Base-by-base conservation (phyloP, 2,329 filamentous ascomycete species). In the Penicillium capsulatum region DNA sequence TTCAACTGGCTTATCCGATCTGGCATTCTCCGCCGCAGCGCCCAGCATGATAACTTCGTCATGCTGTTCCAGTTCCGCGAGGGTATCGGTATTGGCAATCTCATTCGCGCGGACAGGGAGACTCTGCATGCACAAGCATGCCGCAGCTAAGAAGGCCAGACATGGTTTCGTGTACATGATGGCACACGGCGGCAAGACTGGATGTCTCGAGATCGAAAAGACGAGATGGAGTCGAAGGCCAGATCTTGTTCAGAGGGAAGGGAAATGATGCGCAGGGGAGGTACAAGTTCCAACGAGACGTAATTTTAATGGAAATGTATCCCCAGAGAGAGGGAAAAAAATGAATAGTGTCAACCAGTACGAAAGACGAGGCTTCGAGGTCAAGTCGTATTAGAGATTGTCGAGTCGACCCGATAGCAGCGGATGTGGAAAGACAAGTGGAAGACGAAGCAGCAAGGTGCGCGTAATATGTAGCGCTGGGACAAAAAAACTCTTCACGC, bases 121-220 rank as follows among this genome's bases (percentile, higher is more conserved):
- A 30, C 33, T 33, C n/a, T 48, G 45, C 15, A 55, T 8, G 7
- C 57, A 24, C 9, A 50, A 15, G 35, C 42, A 54, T 17, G 40
- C 45, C 24, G 44, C 31, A 29, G 44, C 49, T 34, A 53, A 27
- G 13, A 54, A 34, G 19, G 38, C 16, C 36, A 55, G 38, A 11
- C 32, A 41, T 17, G 39, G 43, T 24, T 45, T 51, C 14, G 45
- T 15, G 42, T 47, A 53, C 54, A 57, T 57, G 13, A 40, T 45
- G 31, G 20, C 19, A 22, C 19, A 22, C 19, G 5, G 27, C 31
- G 28, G n/a, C 19, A 10, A 3, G 14, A n/a, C 4, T 20, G 27
- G 30, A 30, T 37, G 4, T 31, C 20, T 19, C 24, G 31, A 9
- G 11, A 11, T 19, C n/a, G 17, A 17, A 13, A 26, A 31, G 28